A percentile compares a stretch with the other conserved stretches of the same genome.
These are phyloP conservation scores for Pythium dissimile DNA, from an alignment of 352 stramenopile species.

Conservation along the genomic window DNA sequence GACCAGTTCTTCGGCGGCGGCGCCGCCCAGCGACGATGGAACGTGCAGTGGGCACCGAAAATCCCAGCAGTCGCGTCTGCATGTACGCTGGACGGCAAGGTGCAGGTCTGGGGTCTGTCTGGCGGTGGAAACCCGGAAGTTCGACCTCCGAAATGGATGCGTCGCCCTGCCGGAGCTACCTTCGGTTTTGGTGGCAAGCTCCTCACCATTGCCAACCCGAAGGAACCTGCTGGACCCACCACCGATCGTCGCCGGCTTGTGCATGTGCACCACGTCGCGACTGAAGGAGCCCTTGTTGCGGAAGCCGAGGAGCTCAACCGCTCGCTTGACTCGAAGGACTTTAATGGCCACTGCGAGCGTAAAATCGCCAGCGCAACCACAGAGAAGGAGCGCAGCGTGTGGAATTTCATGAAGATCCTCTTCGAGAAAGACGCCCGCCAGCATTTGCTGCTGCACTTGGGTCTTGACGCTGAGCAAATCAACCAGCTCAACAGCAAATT, in stretches of 20 bases:
- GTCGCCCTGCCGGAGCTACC: conserved; percentile 85
- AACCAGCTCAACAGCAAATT: conserved; percentile 82
- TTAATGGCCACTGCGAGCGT: conserved; percentile 90
- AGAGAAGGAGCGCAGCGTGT: conserved; percentile 75
- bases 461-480: conserved; percentile 93
- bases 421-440: conserved; percentile 95
- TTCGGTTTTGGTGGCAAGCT: conserved; percentile 97
- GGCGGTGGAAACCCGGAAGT: conserved; percentile 72
- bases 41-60: conserved; percentile 95
- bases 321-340: conserved; percentile 88
- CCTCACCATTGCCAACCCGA: conserved; percentile 82
- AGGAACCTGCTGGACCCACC: conserved; percentile 47
- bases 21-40: conserved; percentile 87
- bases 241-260: conserved; percentile 65
- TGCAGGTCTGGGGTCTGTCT: conserved; percentile 91
- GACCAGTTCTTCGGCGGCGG: conserved; percentile 78
- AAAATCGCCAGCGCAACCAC: conserved; percentile 70
- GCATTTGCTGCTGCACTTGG: conserved; percentile 92
- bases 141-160: conserved; percentile 95
- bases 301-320: conserved; percentile 89
- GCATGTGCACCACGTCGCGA: conserved; percentile 79
- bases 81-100: conserved; percentile 96
- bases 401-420: conserved; percentile 92
- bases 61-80: conserved; percentile 94
- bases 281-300: conserved; percentile 75